Evolutionary conservation across 2,329 filamentous ascomycete species (phyloP).

Genomic region (Aspergillus versicolor): DNA sequence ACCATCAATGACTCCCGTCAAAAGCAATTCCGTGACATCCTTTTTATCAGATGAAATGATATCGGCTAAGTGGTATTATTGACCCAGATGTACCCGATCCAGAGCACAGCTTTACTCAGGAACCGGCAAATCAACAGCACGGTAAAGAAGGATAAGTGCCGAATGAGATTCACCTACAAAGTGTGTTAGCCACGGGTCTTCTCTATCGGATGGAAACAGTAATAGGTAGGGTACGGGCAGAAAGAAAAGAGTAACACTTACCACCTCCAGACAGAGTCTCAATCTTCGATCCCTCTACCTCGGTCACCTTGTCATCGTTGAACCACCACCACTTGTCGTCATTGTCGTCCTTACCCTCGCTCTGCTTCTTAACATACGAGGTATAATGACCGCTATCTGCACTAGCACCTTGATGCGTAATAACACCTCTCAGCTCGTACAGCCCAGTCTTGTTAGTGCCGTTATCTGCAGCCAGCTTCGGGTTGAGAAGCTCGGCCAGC

Average conservation of each 20-base stretch:
- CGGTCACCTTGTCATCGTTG: conserved; percentile 95
- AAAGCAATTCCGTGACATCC: background rate
- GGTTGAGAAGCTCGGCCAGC: conserved; percentile 73
- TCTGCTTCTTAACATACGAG: conserved; percentile 92
- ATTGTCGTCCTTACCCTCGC: conserved; percentile 67
- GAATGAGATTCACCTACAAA: conserved; percentile 50
- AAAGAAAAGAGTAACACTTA: conserved; percentile 36
- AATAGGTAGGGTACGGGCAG: background rate
- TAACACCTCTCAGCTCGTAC: conserved; percentile 89
- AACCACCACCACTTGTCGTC: conserved; percentile 99
- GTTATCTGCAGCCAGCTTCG: conserved; percentile 71
- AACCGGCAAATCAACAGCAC: conserved; percentile 50
- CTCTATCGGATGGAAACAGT: background rate
- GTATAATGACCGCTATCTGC: conserved; percentile 99
- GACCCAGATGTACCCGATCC: background rate
- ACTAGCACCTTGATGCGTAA: conserved; percentile 94
- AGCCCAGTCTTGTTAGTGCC: conserved; percentile 90
- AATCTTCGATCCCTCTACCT: conserved; percentile 89
- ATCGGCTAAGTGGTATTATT: background rate
- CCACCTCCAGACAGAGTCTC: conserved; percentile 86
- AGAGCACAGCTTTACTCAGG: conserved; percentile 16
- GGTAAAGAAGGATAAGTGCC: conserved; percentile 51
- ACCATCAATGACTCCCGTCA: background rate
- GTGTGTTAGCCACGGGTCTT: conserved; percentile 17
- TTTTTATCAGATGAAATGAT: background rate